Conservation (phyloP, 768 basidiomycete species). For the Coprinellus micaceus region DNA sequence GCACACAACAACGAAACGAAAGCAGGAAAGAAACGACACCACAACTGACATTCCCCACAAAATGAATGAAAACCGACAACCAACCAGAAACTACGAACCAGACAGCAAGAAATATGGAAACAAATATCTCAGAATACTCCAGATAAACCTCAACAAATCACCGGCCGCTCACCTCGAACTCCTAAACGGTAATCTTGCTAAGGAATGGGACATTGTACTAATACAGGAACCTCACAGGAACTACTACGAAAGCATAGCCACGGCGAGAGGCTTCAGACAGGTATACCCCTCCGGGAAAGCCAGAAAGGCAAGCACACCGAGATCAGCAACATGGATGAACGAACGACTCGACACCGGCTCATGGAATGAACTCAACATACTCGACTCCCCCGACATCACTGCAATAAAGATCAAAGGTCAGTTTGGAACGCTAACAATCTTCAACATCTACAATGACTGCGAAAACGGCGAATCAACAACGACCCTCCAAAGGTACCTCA, state of each 20-base stretch:
- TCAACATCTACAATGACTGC: conserved; percentile 21
- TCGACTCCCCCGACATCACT: conserved; percentile 14
- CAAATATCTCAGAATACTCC: conserved; percentile 16
- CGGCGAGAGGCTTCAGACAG: conserved; percentile 15
- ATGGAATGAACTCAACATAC: conserved; percentile 15
- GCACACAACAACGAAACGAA: too few relatives aligned
- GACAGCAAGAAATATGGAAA: too few relatives aligned
- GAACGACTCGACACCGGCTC: conserved; percentile 7
- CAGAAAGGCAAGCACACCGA: not conserved
- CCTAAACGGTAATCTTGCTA: conserved; percentile 7
- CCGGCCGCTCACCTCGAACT: conserved; percentile 13
- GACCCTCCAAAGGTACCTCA: conserved; percentile 1
- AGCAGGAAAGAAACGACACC: too few relatives aligned
- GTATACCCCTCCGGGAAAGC: conserved; percentile 15
- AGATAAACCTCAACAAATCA: conserved; percentile 16
- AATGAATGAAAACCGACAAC: too few relatives aligned
- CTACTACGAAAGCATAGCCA: conserved; percentile 13
- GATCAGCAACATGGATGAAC: conserved; percentile 20
- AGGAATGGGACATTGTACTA: conserved; percentile 28
- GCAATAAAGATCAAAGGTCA: conserved; percentile 5
- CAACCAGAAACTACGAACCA: too few relatives aligned
- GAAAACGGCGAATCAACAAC: not conserved
- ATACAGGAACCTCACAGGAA: conserved; percentile 39
- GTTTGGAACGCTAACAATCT: conserved; percentile 6
- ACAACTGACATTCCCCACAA: too few relatives aligned